Base-by-base conservation (phyloP, 2,329 filamentous ascomycete species). In the Sclerotinia subarctica region DNA sequence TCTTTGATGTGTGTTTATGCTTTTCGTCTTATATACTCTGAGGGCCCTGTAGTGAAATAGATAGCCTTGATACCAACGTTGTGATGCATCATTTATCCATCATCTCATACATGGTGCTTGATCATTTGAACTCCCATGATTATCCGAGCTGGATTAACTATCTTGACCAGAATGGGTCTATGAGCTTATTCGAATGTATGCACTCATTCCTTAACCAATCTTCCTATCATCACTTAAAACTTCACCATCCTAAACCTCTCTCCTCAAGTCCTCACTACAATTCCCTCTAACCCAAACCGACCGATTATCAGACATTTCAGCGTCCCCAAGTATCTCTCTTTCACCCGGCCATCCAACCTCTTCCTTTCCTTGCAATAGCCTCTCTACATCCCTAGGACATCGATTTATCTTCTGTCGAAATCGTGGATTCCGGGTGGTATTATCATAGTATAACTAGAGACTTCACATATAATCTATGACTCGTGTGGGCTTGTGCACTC, bases 381-480 rank as follows among this genome's bases (percentile, higher is more conserved):
- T 1, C 32, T n/a, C 21, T 29, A 24, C 44, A 5, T 2, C 0
- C 8, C 0, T 1, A 10, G 35, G 19, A 3, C 7, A 19, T 0
- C 1, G 0, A 8, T 24, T 1, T 44, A 60, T 21, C 1, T 35
- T 1, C 1, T 17, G 3, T 8, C 15, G 29, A 3, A 26, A 2
- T 11, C 5, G 8, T 15, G 3, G 5, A 19, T 24, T 26, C 32
- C 21, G 21, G 7, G 2, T n/a, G n/a, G n/a, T n/a, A 42, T 42
- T 13, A n/a, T 5, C 53, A 10, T 38, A 3, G 3, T 13, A 13
- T 35, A 19, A 38, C 13, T 7, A 49, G 13, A 21, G 49, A 49
- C 21, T 49, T 49, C 2, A 62, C 8, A 51, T 29, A 11, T 5
- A 62, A 11, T 13, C 19, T 15, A 7, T 7, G 5, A 8, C 38